Evolutionary conservation across 768 basidiomycete species (phyloP), one percentile per base, ranked within the genome.

Genomic region (Brasilioporus rufonigricans): DNA sequence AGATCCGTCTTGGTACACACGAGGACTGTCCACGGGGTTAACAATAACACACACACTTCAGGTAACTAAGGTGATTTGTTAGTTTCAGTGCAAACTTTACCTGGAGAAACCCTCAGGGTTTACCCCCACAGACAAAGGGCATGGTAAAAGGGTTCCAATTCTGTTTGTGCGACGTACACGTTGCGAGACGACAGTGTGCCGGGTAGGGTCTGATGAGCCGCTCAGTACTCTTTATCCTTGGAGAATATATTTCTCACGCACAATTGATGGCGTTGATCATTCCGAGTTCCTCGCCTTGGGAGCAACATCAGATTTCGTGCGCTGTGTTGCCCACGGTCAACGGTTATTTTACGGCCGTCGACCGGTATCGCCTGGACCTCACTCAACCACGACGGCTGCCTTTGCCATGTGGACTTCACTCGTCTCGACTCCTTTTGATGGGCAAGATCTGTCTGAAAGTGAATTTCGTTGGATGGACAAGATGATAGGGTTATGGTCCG

Each of bases 71-170:
- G 11, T 43, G 27, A n/a, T 18, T 23, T 23, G 44, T 32, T 50
- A 10, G 14, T 21, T 14, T 54, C n/a, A 5, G 18, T n/a, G 24
- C 18, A 4, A n/a, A 33, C 13, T 60, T 33, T 55, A 83, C 85
- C 85, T 65, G 82, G 75, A 48, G 85, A 82, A 24, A 87, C 85
- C 23, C 72, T 84, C 8, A 72, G 64, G 3, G 85, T 85, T 58
- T 84, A 86, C n/a, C n/a, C n/a, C n/a, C n/a, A n/a, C 2, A 84
- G 85, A 23, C 86, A 63, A 19, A 68, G 53, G 16, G 62, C 8
- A 31, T 65, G 63, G 48, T 50, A 31, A 14, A 67, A 33, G 4
- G 52, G 55, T 1, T 31, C 55, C 13, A 47, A 36, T 33, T 48
- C 26, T 18, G 4, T 27, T 48, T 26, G 24, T 21, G 44, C 12